Evolutionary conservation across 257 asterid species (phyloP).

Genomic region (Asclepias syriaca): DNA sequence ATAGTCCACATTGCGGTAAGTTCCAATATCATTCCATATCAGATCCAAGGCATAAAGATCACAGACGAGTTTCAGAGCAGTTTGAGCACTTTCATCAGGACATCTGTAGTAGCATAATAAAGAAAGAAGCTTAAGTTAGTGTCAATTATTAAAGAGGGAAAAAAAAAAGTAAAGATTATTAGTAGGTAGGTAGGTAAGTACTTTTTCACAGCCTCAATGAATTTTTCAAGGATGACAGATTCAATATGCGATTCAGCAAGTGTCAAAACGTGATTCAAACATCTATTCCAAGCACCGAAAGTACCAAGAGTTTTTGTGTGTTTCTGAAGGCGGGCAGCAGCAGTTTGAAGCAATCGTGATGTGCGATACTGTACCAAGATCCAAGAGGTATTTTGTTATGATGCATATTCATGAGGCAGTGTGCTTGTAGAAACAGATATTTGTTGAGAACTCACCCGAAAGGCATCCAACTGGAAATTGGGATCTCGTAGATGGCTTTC

Average conservation of each 20-base stretch:
- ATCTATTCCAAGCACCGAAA: conserved; percentile 99
- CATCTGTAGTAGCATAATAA: conserved; percentile 43
- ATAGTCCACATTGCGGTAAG: conserved; percentile 93
- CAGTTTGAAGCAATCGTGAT: conserved; percentile 86
- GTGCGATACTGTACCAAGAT: conserved; percentile 77
- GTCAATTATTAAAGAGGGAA: background rate
- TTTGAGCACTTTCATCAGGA: conserved; percentile 64
- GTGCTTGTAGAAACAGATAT: background rate
- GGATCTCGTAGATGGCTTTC: conserved; percentile 87
- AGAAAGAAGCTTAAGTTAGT: conserved; percentile 16
- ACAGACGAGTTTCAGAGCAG: conserved; percentile 80
- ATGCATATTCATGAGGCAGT: background rate
- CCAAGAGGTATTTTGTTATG: background rate
- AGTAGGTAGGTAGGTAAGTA: conserved; percentile 18
- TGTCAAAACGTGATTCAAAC: conserved; percentile 88
- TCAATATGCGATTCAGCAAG: conserved; percentile 97
- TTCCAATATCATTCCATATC: conserved; percentile 96
- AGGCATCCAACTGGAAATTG: conserved; percentile 87
- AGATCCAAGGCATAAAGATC: conserved; percentile 92
- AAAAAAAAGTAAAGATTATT: background rate
- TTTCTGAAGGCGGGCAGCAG: conserved; percentile 75
- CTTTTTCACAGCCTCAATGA: conserved; percentile 82
- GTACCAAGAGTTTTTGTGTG: conserved; percentile 84
- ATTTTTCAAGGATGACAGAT: conserved; percentile 71
- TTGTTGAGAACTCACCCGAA: conserved; percentile 55